Conservation (phyloP, 257 asterid genomes). For the Mentha longifolia region DNA sequence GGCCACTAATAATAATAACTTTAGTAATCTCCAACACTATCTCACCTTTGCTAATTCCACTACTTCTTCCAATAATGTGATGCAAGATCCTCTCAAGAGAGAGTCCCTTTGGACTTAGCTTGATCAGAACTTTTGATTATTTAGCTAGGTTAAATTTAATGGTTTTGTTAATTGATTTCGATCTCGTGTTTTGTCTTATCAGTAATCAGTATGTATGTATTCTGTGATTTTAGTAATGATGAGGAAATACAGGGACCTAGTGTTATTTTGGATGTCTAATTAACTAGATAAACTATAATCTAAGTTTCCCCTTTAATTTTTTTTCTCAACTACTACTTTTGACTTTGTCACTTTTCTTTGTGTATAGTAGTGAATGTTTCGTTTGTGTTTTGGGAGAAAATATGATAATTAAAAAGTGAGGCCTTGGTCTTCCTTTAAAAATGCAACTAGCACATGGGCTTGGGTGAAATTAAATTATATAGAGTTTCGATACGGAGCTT, state of each 20-base stretch:
- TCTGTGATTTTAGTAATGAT: background rate
- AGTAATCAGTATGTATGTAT: background rate
- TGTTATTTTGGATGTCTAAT: conserved; percentile 12
- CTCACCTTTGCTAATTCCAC: conserved; percentile 61
- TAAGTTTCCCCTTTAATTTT: conserved; percentile 4
- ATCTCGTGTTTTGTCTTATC: conserved; percentile 12
- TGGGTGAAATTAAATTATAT: background rate
- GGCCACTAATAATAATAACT: conserved; percentile 39
- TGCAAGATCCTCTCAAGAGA: conserved; percentile 88
- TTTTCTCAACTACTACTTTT: conserved; percentile 35
- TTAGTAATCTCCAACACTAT: conserved; percentile 68
- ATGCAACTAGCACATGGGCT: conserved; percentile 31
- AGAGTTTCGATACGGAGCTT: background rate
- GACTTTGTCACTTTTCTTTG: conserved; percentile 17
- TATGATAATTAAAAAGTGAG: background rate
- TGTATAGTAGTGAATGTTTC: conserved; percentile 1
- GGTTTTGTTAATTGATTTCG: conserved; percentile 4
- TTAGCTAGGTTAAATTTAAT: background rate
- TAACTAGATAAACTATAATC: conserved; percentile 22
- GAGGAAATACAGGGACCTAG: conserved; percentile 2
- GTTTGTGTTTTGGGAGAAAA: background rate
- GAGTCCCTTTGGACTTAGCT: conserved; percentile 81
- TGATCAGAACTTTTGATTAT: background rate
- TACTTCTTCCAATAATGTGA: conserved; percentile 43
- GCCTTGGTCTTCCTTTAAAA: conserved; percentile 4